Conservation (phyloP, 768 basidiomycete species). For the Rhodotorula sphaerocarpa region DNA sequence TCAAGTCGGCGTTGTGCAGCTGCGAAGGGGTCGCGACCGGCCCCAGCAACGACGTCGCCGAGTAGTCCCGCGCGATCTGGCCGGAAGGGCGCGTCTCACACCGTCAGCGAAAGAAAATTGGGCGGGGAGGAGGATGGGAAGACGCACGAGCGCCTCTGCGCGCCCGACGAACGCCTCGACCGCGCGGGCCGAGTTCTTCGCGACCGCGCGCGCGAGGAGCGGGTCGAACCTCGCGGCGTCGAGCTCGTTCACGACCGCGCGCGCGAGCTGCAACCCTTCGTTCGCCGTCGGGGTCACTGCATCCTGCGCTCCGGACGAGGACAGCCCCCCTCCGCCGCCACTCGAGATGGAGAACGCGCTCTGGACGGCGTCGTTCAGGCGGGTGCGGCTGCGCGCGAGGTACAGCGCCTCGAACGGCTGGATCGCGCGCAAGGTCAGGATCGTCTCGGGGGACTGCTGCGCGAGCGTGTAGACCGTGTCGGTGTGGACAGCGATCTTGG, state of each 20-base stretch:
- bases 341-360: slow-evolving; percentile 56
- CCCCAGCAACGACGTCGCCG: slow-evolving; percentile 65
- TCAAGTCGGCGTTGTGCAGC: slow-evolving; percentile 64
- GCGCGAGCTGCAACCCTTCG: slow-evolving; percentile 69
- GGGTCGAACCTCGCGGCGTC: slow-evolving; percentile 91
- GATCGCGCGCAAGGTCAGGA: slow-evolving; percentile 74
- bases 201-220: slow-evolving; percentile 66
- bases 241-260: slow-evolving; percentile 78
- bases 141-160: slow-evolving; percentile 61
- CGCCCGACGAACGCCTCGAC: slow-evolving; percentile 62
- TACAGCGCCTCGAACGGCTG: slow-evolving; percentile 80
- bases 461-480: slow-evolving; percentile 80
- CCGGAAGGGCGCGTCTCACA: too few relatives aligned
- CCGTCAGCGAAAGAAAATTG: slow-evolving; percentile 1
- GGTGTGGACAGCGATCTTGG: slow-evolving; percentile 87
- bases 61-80: slow-evolving; percentile 68
- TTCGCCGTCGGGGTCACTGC: slow-evolving; percentile 42
- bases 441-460: slow-evolving; percentile 90
- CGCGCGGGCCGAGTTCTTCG: slow-evolving; percentile 60
- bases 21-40: slow-evolving; percentile 73
- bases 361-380: slow-evolving; percentile 72
- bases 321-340: neutral
- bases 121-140: neutral
- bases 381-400: slow-evolving; percentile 68
- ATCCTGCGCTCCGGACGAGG: slow-evolving; percentile 46